Base-by-base conservation (phyloP, 768 basidiomycete species). In the Leccinum arenicola region DNA sequence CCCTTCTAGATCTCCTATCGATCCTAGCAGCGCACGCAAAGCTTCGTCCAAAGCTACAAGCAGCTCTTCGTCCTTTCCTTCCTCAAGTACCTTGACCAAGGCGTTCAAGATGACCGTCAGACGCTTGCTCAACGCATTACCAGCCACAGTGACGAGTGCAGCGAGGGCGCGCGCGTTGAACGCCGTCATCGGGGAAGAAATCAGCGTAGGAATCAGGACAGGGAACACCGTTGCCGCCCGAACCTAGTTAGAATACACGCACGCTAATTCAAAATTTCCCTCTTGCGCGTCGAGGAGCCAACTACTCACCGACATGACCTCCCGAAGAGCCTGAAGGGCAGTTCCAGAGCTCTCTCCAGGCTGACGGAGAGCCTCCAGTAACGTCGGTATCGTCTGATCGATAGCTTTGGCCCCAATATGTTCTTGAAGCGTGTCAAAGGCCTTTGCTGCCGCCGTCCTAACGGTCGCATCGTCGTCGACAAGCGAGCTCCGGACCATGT, bases 211-310 rank as follows among this genome's bases (percentile, higher is more conserved):
- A 58, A 99, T 93, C 57, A 98, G 78, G 19, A 98, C 91, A 0
- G 97, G 97, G 91, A 98, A 98, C 40, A 98, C 95, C 10, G 91
- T 94, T 43, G 88, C 82, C 14, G 96, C 93, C 40, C 95, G 93
- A 65, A 98, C 91, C 91, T 95, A 70, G 50, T 38, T 65, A 56
- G 54, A 55, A 35, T 21, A 27, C 19, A 55, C 21, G 2, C 7
- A 7, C 6, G 19, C 6, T 12, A 12, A 19, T 12, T 45, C 43
- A 21, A 12, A 86, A 1, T 25, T 4, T 1, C 9, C 9, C 27
- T 8, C 45, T 33, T 4, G n/a, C 29, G 2, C 1, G 1, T 6
- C 3, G 4, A 51, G 17, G 4, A 15, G 17, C 10, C 4, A 45
- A 25, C 11, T 0, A 63, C 89, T 71, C 73, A 94, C 93, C 64